Base-by-base conservation (phyloP, 768 basidiomycete species). In the Tulasnella sp. region DNA sequence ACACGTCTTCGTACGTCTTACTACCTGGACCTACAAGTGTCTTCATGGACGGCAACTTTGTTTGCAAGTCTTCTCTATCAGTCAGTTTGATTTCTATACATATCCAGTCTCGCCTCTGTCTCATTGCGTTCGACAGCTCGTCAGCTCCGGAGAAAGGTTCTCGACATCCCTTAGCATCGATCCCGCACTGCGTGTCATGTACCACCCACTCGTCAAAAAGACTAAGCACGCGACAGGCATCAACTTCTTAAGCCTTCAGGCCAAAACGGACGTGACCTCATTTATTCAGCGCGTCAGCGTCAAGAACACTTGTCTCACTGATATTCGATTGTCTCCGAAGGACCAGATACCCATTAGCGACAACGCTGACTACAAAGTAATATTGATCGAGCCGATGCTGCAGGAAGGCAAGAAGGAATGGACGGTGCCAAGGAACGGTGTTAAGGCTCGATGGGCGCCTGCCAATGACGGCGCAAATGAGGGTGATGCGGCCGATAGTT, bases 311-410 rank as follows among this genome's bases (percentile, higher is more conserved):
- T 56, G 62, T 17, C 21, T 29, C 9, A 31, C 34, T 22, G 30
- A 25, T 3, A 34, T 53, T 5, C 30, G 24, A 0, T 30, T 62
- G 7, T 30, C 48, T 12, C 19, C 61, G 27, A 46, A 53, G 50
- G 62, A 61, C 19, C 62, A 60, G 52, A 53, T 62, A 19, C 62
- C 62, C 4, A 44, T 48, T n/a, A 63, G 68, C 7, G 30, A 63
- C 1, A 66, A 72, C 52, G 60, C 66, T n/a, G 62, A 65, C 4
- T 59, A 72, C 45, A 68, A 68, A 54, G 65, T 71, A 27, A 19
- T 61, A 1, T 34, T 69, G 41, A 64, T 65, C 55, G 67, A 71
- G 24, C 70, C 70, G 7, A 38, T 15, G 15, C 34, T 38, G 34
- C 5, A 38, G 34, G 34, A 38, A 7, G 34, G 34, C 7, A 5